Conservation (phyloP, 345 rosid genomes). For the Aquilaria yunnanensis region DNA sequence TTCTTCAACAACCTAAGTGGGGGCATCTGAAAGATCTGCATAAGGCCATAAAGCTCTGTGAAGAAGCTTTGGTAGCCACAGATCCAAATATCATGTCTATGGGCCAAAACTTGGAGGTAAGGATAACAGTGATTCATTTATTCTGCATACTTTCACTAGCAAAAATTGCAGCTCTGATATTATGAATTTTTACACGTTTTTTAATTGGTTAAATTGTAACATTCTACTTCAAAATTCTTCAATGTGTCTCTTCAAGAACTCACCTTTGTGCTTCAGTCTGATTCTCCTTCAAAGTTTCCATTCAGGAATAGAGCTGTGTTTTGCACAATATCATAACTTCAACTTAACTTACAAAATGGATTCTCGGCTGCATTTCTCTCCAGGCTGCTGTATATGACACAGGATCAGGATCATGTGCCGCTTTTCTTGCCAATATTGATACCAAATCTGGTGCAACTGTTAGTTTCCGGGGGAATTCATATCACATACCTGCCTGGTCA, state of each 20-base stretch:
- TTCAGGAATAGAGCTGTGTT: too few species aligned
- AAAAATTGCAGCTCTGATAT: too few species aligned
- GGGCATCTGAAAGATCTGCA: constrained; percentile 90
- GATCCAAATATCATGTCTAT: constrained; percentile 65
- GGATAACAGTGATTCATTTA: not conserved
- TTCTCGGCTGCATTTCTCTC: not conserved
- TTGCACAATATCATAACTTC: too few species aligned
- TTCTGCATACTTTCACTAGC: too few species aligned
- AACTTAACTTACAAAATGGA: not conserved
- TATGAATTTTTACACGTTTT: too few species aligned
- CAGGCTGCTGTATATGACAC: constrained; percentile 83
- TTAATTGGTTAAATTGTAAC: too few species aligned
- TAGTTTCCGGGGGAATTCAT: constrained; percentile 62
- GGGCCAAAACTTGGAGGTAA: constrained; percentile 81
- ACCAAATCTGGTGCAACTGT: constrained; percentile 53
- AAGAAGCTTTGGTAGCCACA: constrained; percentile 59
- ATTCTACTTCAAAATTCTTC: too few species aligned
- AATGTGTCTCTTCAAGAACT: too few species aligned
- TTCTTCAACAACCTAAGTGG: constrained; percentile 87
- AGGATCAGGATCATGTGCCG: constrained; percentile 60
- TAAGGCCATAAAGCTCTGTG: constrained; percentile 87
- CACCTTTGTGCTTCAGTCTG: too few species aligned
- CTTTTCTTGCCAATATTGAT: constrained; percentile 79
- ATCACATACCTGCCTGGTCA: constrained; percentile 87
- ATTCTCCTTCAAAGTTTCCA: too few species aligned